Base-by-base conservation (phyloP, 106 monocot species). In the Dendrobium huoshanense region DNA sequence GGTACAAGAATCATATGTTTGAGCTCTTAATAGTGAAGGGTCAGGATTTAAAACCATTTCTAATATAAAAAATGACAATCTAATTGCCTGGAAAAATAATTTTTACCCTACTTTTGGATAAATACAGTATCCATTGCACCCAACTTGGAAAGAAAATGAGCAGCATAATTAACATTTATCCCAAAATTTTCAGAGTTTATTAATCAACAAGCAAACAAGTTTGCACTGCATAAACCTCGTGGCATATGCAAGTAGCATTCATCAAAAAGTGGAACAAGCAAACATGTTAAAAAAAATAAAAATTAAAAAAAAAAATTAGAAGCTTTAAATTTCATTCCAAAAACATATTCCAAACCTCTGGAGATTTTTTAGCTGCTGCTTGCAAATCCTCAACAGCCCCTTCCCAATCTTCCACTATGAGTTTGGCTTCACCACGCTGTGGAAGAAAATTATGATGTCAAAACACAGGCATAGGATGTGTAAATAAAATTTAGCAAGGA, bases 371-470 rank as follows among this genome's bases (percentile, higher is more conserved):
- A 73, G 87, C 87, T 70, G 98, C 95, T 65, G 75, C 78, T 83
- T 95, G 91, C 80, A 95, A 80, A 91, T 99, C 98, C 51, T 84
- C 87, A 25, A 99, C 89, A 78, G 98, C 92, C 80, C 95, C 98
- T 59, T 95, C 95, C 95, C 95, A 99, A 79, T 99, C 98, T 91
- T 99, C 95, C 55, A 77, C 55, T 54, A 93, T 79, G 79, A 99
- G 92, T 81, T 99, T 99, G 67, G 98, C 98, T 84, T 99, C 95
- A 78, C 95, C 98, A 81, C 89, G 82, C 98, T 99, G 88, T 73
- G 79, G 18, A 85, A 19, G 45, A 37, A 87, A 67, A 80, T 27
- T 7, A 51, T 15, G 51, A n/a, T 13, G 51, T 6, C 17, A 49
- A 76, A 76, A 76, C 20, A 74, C 25, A 74, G 19, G 18, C 72